A percentile compares a stretch with the other conserved stretches of the same genome.
Conservation (phyloP, 805 yeast species). For the Suhomyces xylopsoci region DNA sequence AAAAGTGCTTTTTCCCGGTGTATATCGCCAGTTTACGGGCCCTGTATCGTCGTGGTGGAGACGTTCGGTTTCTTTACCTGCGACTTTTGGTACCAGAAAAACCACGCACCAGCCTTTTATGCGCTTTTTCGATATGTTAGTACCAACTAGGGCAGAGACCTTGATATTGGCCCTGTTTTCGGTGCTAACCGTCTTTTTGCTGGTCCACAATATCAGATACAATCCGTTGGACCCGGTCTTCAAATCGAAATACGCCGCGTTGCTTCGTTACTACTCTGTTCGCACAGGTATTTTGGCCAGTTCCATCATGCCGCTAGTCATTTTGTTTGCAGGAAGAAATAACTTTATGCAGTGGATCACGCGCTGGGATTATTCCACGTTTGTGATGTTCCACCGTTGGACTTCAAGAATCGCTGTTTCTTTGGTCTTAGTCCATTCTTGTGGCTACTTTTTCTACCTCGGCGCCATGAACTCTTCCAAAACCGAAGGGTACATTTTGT, state of each 20-base stretch:
- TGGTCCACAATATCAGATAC: slow-evolving; percentile 16
- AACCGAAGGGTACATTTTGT: slow-evolving; percentile 16
- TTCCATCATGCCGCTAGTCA: slow-evolving; percentile 29
- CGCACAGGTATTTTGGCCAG: slow-evolving; percentile 23
- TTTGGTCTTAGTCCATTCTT: slow-evolving; percentile 43
- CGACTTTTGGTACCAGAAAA: slow-evolving; percentile 26
- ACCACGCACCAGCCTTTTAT: slow-evolving; percentile 24
- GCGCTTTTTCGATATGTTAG: slow-evolving; percentile 26
- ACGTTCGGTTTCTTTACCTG: slow-evolving; percentile 37
- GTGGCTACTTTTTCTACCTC: slow-evolving; percentile 3
- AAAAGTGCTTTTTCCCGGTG: slow-evolving; percentile 32
- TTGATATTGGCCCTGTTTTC: slow-evolving; percentile 6
- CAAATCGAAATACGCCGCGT: slow-evolving; percentile 14
- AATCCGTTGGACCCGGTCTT: slow-evolving; percentile 26
- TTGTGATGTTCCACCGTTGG: slow-evolving; percentile 58
- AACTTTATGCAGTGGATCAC: slow-evolving; percentile 38
- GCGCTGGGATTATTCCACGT: slow-evolving; percentile 44
- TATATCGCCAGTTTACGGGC: slow-evolving; percentile 26
- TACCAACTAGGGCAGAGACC: slow-evolving; percentile 13
- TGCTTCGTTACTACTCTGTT: slow-evolving; percentile 18
- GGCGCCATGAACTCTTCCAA: slow-evolving; percentile 11
- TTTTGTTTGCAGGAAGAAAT: slow-evolving; percentile 35
- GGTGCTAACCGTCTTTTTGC: slow-evolving; percentile 4
- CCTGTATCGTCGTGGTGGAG: slow-evolving; percentile 9
- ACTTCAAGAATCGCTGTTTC: slow-evolving; percentile 44